Evolutionary conservation across 805 yeast species (phyloP).

Genomic region (Saccharomycopsis fibuligera): DNA sequence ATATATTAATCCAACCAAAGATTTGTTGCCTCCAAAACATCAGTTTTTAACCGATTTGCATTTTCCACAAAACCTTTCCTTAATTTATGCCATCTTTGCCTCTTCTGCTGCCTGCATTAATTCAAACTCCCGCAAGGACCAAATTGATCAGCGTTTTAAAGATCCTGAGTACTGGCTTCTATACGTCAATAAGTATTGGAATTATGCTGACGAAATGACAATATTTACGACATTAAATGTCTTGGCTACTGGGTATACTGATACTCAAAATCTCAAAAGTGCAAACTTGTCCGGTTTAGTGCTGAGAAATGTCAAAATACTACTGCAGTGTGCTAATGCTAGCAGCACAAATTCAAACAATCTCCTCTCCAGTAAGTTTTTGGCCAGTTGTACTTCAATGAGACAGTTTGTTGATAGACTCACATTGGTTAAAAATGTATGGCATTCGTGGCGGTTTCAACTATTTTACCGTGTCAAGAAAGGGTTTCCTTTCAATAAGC

Average conservation of each 20-base stretch:
- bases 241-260: background rate
- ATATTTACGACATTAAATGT: background rate
- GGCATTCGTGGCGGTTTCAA: slow-evolving; percentile 6
- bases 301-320: background rate
- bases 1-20: slow-evolving; percentile 34
- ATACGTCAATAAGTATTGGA: slow-evolving; percentile 9
- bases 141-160: background rate
- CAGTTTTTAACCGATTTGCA: slow-evolving; percentile 28
- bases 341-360: background rate
- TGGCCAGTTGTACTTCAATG: background rate
- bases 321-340: no score
- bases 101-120: background rate
- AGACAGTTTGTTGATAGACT: background rate
- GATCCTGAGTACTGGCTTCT: slow-evolving; percentile 11
- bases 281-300: no score
- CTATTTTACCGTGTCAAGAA: background rate
- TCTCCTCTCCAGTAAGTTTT: background rate
- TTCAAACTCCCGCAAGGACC: background rate
- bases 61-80: background rate
- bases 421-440: background rate
- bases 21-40: slow-evolving; percentile 31
- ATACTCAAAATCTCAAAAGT: no score
- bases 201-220: background rate
- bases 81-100: slow-evolving; percentile 9
- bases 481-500: background rate